These are phyloP conservation scores for Santalum album DNA, from an alignment of 164 flowering plant genomes.

Conservation along the genomic window DNA sequence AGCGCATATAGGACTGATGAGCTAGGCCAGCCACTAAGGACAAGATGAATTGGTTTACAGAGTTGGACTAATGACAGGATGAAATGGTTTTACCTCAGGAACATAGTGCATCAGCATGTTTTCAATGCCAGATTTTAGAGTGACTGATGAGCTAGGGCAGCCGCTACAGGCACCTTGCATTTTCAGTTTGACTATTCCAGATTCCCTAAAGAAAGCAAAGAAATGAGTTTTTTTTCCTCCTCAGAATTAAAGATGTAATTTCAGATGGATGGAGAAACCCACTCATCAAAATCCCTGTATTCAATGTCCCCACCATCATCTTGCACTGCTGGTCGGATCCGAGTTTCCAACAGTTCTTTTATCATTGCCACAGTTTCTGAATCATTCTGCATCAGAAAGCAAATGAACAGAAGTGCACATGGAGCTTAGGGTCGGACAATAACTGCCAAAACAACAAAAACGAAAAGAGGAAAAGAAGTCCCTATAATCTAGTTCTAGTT, in stretches of 20 bases:
- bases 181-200: slow-evolving; percentile 72
- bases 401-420: not conserved
- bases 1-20: too few relatives aligned
- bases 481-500: too few relatives aligned
- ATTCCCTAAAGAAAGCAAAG: slow-evolving; percentile 44
- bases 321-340: slow-evolving; percentile 92
- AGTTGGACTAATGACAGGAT: not conserved
- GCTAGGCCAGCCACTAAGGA: too few relatives aligned
- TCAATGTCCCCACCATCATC: slow-evolving; percentile 99
- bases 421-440: not conserved
- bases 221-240: not conserved
- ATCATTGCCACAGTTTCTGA: slow-evolving; percentile 98
- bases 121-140: slow-evolving; percentile 96
- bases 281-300: slow-evolving; percentile 78
- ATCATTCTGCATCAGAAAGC: slow-evolving; percentile 53
- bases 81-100: slow-evolving; percentile 55
- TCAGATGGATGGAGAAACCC: slow-evolving; percentile 12
- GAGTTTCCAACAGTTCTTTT: slow-evolving; percentile 87
- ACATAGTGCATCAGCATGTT: slow-evolving; percentile 98
- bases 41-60: not conserved
- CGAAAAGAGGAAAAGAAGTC: too few relatives aligned
- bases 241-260: not conserved
- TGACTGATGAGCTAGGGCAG: slow-evolving; percentile 96
- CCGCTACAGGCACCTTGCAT: slow-evolving; percentile 99
- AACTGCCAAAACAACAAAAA: not conserved